Conservation (phyloP, 441 rosid species). For the Pelargonium citronellum region DNA sequence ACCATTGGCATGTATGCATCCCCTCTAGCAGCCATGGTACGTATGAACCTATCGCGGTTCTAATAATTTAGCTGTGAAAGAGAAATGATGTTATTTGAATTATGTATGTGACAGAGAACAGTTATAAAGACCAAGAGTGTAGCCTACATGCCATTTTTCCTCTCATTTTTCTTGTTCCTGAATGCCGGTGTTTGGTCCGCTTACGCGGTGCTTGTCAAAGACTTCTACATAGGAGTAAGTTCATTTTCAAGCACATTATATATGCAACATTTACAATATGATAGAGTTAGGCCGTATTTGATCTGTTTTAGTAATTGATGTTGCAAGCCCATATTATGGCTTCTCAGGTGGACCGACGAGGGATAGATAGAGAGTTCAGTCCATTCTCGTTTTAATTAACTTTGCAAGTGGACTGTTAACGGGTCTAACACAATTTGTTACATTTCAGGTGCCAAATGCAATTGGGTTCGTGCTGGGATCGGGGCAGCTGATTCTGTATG, state of each 20-base stretch:
- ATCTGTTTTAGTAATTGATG: no score
- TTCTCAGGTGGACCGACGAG: no score
- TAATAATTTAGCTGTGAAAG: no score
- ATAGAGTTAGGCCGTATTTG: no score
- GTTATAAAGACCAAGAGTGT: slow-evolving; percentile 63
- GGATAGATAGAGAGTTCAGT: no score
- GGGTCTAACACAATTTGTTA: no score
- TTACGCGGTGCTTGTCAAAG: slow-evolving; percentile 55
- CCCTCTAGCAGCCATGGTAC: slow-evolving; percentile 49
- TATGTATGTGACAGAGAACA: slow-evolving; percentile 41
- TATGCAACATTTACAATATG: no score
- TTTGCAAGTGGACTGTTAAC: no score
- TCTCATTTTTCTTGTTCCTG: slow-evolving; percentile 63
- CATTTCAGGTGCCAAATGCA: slow-evolving; percentile 42
- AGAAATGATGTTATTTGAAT: background rate
- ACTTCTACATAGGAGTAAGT: slow-evolving; percentile 56
- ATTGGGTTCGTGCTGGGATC: slow-evolving; percentile 41
- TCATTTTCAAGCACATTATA: background rate
- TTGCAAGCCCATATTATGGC: no score
- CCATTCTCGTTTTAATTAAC: background rate
- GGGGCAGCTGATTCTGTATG: slow-evolving; percentile 39
- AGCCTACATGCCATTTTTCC: slow-evolving; percentile 68
- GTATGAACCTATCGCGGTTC: background rate
- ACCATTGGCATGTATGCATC: slow-evolving; percentile 54
- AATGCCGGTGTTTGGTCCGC: slow-evolving; percentile 58